Base-by-base conservation (phyloP, 2,329 filamentous ascomycete genomes). In the Rutstroemia sp. region DNA sequence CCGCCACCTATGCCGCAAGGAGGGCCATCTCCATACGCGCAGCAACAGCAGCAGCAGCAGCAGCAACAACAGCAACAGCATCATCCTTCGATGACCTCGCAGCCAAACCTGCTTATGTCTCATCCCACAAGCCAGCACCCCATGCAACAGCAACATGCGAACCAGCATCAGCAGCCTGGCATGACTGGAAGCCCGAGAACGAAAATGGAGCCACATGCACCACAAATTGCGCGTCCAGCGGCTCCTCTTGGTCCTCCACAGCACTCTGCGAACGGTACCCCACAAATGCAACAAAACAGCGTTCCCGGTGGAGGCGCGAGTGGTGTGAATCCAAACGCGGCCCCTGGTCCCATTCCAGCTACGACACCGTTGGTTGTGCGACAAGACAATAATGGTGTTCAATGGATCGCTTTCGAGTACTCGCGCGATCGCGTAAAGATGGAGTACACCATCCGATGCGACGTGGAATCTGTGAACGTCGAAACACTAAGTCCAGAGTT, bases 331-430 rank as follows among this genome's bases (percentile, higher is more conserved):
- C 86, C 91, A 10, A 96, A 92, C 67, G 91, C 92, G 38, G 94
- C 94, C 1, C 94, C 94, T 6, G 94, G 94, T 2, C 94, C 94
- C 0, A 99, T 99, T 65, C 94, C 94, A 12, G 94, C 94, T 0
- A 99, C 94, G 2, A 97, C 94, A 0, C 94, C 94, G 0, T 77
- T 96, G 8, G 92, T 97, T 8, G 92, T 97, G 23, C 80, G 92
- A 63, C 92, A 97, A 72, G 94, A 97, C 67, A 88, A 89, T 68
- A 97, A 96, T 64, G 94, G 94, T 8, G 92, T 97, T 6, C 94
- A 97, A 72, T 97, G 94, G 94, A 97, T 97, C 67, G 91, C 91
- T 0, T 99, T 97, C 61, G 94, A 99, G 72, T 99, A 99, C 71
- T 97, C 92, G 10, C 84, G 92, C 59, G 92, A 99, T 69, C 82